Percentiles rank a stretch among this genome's conserved stretches.
Conservation (phyloP, 768 basidiomycete genomes). For the Suillus alpinus region DNA sequence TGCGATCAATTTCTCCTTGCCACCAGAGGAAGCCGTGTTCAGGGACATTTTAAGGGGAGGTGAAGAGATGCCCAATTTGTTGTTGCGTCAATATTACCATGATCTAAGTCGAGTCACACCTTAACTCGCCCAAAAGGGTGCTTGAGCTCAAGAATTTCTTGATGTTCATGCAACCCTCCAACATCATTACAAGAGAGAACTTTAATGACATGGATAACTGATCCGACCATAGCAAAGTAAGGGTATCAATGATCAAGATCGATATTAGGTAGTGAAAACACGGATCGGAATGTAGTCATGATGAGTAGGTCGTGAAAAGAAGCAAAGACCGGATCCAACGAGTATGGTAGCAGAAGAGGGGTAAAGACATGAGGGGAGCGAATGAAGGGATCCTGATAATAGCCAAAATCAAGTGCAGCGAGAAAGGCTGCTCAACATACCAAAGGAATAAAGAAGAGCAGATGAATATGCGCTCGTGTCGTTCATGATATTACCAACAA, state of each 20-base stretch:
- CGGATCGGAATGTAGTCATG: conserved; percentile 60
- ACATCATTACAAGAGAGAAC: conserved; percentile 31
- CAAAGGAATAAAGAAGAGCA: conserved; percentile 29
- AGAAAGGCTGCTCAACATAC: conserved; percentile 36
- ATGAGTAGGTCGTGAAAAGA: conserved; percentile 55
- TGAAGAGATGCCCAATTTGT: conserved; percentile 7
- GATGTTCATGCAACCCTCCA: conserved; percentile 11
- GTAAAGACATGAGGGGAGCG: conserved; percentile 32
- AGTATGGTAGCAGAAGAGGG: conserved; percentile 40
- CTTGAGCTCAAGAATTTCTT: neutral
- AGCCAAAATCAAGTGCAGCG: conserved; percentile 38
- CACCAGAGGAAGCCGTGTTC: conserved; percentile 45
- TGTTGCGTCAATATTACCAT: neutral
- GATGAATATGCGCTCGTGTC: conserved; percentile 40
- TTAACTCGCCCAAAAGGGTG: neutral
- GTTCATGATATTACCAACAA: conserved; percentile 36
- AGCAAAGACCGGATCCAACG: conserved; percentile 60
- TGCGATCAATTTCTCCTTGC: conserved; percentile 63
- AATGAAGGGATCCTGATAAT: conserved; percentile 26
- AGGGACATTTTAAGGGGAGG: conserved; percentile 52
- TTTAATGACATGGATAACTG: conserved; percentile 29
- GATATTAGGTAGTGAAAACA: conserved; percentile 64
- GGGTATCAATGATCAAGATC: conserved; percentile 61
- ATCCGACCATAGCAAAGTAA: conserved; percentile 29
- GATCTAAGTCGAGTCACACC: conserved; percentile 23